These are phyloP conservation scores for Arabidopsis suecica DNA, from an alignment of 345 rosid species.

Conservation along the genomic window DNA sequence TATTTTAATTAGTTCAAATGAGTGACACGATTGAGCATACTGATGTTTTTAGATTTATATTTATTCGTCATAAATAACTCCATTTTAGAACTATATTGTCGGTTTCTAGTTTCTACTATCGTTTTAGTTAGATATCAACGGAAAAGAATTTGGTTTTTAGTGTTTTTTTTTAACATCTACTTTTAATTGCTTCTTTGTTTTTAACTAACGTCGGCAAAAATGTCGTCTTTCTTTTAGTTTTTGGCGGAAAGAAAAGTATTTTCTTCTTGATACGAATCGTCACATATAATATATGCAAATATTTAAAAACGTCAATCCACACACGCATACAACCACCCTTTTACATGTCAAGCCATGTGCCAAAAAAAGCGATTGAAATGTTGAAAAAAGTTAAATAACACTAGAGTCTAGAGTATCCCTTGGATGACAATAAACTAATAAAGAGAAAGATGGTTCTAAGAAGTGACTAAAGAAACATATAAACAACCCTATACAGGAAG, in stretches of 20 bases:
- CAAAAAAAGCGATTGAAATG: constrained; percentile 11
- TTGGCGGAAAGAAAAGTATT: constrained; percentile 38
- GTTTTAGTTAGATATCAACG: background rate
- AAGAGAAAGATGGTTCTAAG: constrained; percentile 41
- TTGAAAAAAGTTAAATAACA: background rate
- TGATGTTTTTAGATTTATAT: background rate
- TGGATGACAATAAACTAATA: constrained; percentile 1
- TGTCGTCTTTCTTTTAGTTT: background rate
- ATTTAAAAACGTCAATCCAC: constrained; percentile 42
- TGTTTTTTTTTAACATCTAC: constrained; percentile 4
- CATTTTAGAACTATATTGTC: background rate
- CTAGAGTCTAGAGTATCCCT: constrained; percentile 25
- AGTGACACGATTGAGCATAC: background rate
- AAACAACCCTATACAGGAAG: constrained; percentile 9
- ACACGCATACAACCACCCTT: constrained; percentile 34
- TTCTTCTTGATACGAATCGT: constrained; percentile 32
- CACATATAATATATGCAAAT: constrained; percentile 15
- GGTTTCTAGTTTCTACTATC: background rate
- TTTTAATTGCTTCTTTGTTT: background rate
- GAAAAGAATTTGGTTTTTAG: background rate
- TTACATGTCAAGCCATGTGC: constrained; percentile 47
- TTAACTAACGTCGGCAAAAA: constrained; percentile 40
- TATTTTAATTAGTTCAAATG: background rate
- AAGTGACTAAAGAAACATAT: constrained; percentile 27
- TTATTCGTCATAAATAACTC: background rate